phyloP scores from a whole-genome alignment of 2,329 filamentous ascomycete genomes.

The Blumeria hordei region DNA sequence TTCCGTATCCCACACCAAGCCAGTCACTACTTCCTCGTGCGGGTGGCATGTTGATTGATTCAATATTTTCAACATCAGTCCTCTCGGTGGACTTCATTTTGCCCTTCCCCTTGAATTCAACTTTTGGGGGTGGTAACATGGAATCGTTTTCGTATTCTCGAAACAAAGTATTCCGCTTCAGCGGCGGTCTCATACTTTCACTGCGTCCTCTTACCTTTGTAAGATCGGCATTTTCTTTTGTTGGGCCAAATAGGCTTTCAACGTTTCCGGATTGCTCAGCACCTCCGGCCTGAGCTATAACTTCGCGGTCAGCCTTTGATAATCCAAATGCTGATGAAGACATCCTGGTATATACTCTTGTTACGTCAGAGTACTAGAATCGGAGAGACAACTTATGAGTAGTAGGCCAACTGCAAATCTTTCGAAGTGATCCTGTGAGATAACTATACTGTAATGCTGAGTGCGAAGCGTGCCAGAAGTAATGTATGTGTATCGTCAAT shows the following conservation, averaged over 20 bases:
- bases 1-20: neutral
- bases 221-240: neutral
- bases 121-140: no score
- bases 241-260: neutral
- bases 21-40: neutral
- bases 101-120: neutral
- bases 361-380: no score
- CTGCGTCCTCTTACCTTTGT: neutral
- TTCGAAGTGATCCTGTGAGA: no score
- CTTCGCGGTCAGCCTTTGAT: neutral
- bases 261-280: neutral
- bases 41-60: neutral
- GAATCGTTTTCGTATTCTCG: no score
- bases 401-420: no score
- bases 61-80: neutral
- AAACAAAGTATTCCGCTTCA: neutral
- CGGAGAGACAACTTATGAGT: no score
- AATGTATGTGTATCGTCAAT: no score
- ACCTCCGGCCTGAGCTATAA: neutral
- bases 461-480: no score
- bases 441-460: no score
- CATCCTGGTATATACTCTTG: no score
- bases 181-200: neutral
- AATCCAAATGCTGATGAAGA: neutral
- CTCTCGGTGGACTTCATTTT: neutral